Conservation (phyloP, 768 basidiomycete genomes). For the Scleroderma citrinum region DNA sequence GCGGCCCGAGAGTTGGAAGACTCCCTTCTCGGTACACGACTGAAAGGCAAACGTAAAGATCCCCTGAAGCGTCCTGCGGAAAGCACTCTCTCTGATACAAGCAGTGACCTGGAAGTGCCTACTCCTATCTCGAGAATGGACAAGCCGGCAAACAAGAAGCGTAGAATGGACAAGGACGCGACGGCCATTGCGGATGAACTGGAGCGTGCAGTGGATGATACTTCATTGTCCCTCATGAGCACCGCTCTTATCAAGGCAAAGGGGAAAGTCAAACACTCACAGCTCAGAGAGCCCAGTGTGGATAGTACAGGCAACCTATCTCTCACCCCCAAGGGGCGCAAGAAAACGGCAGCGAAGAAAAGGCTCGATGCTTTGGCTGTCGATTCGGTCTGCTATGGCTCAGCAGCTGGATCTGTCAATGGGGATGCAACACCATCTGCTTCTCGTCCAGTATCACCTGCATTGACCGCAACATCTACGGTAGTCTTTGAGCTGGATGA, state of each 20-base stretch:
- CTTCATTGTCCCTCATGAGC: slow-evolving; percentile 31
- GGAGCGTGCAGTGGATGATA: slow-evolving; percentile 37
- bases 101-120: slow-evolving; percentile 50
- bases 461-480: slow-evolving; percentile 44
- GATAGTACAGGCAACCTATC: slow-evolving; percentile 45
- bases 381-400: slow-evolving; percentile 49
- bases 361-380: slow-evolving; percentile 46
- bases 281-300: slow-evolving; percentile 47
- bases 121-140: slow-evolving; percentile 28
- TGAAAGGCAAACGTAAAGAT: slow-evolving; percentile 38
- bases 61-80: slow-evolving; percentile 45
- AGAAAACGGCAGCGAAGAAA: slow-evolving; percentile 51
- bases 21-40: slow-evolving; percentile 39
- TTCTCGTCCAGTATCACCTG: slow-evolving; percentile 69
- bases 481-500: slow-evolving; percentile 73
- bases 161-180: slow-evolving; percentile 48
- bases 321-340: slow-evolving; percentile 46
- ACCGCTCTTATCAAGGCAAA: slow-evolving; percentile 33
- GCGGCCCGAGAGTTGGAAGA: slow-evolving; percentile 54
- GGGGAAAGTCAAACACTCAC: slow-evolving; percentile 46
- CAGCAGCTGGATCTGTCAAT: slow-evolving; percentile 43
- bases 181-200: slow-evolving; percentile 41
- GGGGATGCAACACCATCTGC: slow-evolving; percentile 67
- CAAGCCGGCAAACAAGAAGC: slow-evolving; percentile 52
- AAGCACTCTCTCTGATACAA: slow-evolving; percentile 48